Evolutionary conservation across 768 basidiomycete genomes (phyloP).

Genomic region (Crassisporium funariophilum): DNA sequence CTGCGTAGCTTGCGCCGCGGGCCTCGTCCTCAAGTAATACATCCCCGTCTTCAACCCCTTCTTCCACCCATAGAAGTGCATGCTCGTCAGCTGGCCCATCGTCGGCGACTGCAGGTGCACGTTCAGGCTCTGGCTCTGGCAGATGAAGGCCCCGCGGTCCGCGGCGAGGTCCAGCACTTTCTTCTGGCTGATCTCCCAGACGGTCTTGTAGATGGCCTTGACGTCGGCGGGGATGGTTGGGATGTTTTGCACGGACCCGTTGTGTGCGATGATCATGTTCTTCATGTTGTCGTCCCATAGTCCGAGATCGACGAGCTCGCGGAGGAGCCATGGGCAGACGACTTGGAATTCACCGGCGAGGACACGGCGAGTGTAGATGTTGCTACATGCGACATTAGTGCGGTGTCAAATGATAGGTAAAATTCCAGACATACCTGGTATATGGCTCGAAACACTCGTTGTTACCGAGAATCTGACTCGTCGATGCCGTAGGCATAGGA

Average conservation of each 20-base stretch:
- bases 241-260: slow-evolving; percentile 87
- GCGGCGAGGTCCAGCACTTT: slow-evolving; percentile 96
- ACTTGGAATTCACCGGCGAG: slow-evolving; percentile 99
- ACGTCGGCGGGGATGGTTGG: slow-evolving; percentile 85
- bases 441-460: slow-evolving; percentile 99
- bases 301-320: slow-evolving; percentile 92
- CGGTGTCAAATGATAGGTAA: slow-evolving; percentile 7
- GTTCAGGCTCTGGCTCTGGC: slow-evolving; percentile 94
- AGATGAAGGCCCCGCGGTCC: slow-evolving; percentile 98
- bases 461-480: slow-evolving; percentile 96
- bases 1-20: slow-evolving; percentile 95
- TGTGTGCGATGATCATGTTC: slow-evolving; percentile 98
- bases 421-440: slow-evolving; percentile 63
- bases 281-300: slow-evolving; percentile 99
- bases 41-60: slow-evolving; percentile 99
- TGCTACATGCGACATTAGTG: slow-evolving; percentile 50
- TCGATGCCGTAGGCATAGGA: slow-evolving; percentile 99
- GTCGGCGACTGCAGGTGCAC: slow-evolving; percentile 90
- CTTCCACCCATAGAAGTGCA: slow-evolving; percentile 99
- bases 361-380: slow-evolving; percentile 98
- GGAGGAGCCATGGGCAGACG: slow-evolving; percentile 98
- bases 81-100: slow-evolving; percentile 88
- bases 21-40: slow-evolving; percentile 95
- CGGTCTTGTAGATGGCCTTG: slow-evolving; percentile 99
- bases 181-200: slow-evolving; percentile 99